phyloP scores from a whole-genome alignment of 306 rosid species.

The Trifolium subterraneum region DNA sequence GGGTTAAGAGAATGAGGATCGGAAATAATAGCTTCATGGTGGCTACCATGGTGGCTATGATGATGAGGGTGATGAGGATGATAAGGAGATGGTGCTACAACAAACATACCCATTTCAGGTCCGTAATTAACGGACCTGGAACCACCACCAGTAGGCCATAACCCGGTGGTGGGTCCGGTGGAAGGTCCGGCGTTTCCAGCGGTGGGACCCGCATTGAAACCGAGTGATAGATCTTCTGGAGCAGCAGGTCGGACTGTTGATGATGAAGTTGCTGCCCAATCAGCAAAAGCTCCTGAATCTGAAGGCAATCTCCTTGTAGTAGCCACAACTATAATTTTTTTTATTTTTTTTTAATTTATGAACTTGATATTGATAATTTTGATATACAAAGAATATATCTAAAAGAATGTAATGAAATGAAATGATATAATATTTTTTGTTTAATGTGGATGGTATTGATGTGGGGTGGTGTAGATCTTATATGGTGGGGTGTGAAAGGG shows the following conservation, averaged over 20 bases:
- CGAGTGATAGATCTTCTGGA: slow-evolving; percentile 81
- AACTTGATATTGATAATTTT: no score
- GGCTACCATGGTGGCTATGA: slow-evolving; percentile 29
- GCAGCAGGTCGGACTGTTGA: slow-evolving; percentile 46
- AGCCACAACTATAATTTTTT: slow-evolving; percentile 72
- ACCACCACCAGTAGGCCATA: slow-evolving; percentile 42
- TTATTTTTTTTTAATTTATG: background rate
- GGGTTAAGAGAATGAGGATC: slow-evolving; percentile 67
- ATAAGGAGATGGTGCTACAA: slow-evolving; percentile 67
- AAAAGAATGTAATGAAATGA: no score
- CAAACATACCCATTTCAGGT: slow-evolving; percentile 72
- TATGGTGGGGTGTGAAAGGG: background rate
- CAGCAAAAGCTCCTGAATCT: slow-evolving; percentile 94
- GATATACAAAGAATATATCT: no score
- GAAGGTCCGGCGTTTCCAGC: slow-evolving; percentile 42
- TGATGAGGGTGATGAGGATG: slow-evolving; percentile 50
- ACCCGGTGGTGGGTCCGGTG: slow-evolving; percentile 58
- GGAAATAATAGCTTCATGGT: slow-evolving; percentile 36
- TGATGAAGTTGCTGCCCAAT: slow-evolving; percentile 77
- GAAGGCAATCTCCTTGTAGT: slow-evolving; percentile 94
- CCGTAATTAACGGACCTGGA: slow-evolving; percentile 59
- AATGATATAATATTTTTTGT: background rate
- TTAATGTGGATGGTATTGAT: background rate
- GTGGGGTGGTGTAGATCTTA: slow-evolving; percentile 17
- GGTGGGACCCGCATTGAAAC: slow-evolving; percentile 86